Base-by-base conservation (phyloP, 805 yeast genomes). In the Blastobotrys chiropterorum region DNA sequence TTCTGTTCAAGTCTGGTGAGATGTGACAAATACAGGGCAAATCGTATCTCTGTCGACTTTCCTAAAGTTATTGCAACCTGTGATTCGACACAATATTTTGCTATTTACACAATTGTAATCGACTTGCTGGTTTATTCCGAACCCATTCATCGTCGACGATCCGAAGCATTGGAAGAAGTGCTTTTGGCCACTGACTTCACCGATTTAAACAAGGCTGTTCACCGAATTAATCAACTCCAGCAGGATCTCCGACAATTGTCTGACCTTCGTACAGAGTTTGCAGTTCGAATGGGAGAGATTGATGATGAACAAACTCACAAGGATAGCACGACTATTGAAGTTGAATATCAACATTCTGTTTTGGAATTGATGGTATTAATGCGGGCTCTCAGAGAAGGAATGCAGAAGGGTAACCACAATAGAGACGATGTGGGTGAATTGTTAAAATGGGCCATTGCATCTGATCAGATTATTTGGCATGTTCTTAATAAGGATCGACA, bases 381-480 rank as follows among this genome's bases (percentile, higher is more conserved):
- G 63, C 58, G 63, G 1, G 72, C 72, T 11, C 62, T 68, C 53
- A 60, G 59, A 52, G 56, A 65, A 8, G 66, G 65, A 13, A 48
- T 68, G 53, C 61, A 67, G 34, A 57, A 57, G 40, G 60, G 62
- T 53, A 51, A 58, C 62, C 68, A 69, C 50, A 64, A 60, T 53
- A 51, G 56, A 62, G 62, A 58, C 49, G 68, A 70, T 50, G 65
- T 53, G 60, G 69, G 53, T 52, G 66, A 52, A 52, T 56, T 53
- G 43, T 52, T 62, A 49, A 66, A 61, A 58, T 80, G 85, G 81
- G 67, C 75, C n/a, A 66, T 85, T 15, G 69, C 77, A 40, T 81
- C 90, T 0, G 90, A 84, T 57, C 84, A 85, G 54, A 73, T 89
- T 42, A 79, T 82, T 42, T 72, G 89, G 66, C 92, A 86, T 61